Percentiles rank a stretch among this genome's conserved stretches.
Conservation (phyloP, 768 basidiomycete species). For the Pisolithus orientalis region DNA sequence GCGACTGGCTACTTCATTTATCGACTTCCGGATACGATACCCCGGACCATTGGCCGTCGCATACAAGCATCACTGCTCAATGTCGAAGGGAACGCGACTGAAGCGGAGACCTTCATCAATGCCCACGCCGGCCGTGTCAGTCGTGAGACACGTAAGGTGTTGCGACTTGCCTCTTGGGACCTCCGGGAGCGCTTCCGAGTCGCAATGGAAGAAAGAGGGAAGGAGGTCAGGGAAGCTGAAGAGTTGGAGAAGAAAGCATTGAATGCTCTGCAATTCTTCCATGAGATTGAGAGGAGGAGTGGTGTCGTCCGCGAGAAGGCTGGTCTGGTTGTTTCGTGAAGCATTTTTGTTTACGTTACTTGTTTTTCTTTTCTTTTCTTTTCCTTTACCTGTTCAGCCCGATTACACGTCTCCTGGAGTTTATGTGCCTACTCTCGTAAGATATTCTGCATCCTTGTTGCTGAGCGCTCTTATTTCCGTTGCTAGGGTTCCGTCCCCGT, state of each 20-base stretch:
- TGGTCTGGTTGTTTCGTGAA: conserved; percentile 11
- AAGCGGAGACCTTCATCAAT: conserved; percentile 56
- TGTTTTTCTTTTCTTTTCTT: not conserved
- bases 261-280: conserved; percentile 72
- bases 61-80: conserved; percentile 59
- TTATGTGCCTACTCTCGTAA: too few relatives aligned
- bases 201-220: conserved; percentile 72
- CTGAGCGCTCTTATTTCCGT: too few relatives aligned
- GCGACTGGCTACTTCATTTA: conserved; percentile 74
- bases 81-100: conserved; percentile 38
- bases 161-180: conserved; percentile 89
- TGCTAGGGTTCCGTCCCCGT: too few relatives aligned
- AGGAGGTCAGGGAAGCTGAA: conserved; percentile 74
- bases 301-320: conserved; percentile 28
- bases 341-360: not conserved
- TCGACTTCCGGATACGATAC: conserved; percentile 85
- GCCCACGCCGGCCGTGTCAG: conserved; percentile 64
- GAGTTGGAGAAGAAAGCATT: conserved; percentile 63
- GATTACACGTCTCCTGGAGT: not conserved
- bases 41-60: conserved; percentile 82
- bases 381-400: not conserved
- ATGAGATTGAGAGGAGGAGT: conserved; percentile 41
- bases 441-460: too few relatives aligned
- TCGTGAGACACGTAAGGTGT: conserved; percentile 88
- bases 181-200: conserved; percentile 71